Percentiles rank a stretch among this genome's conserved stretches.
phyloP scores from a whole-genome alignment of 1,139 yeast genomes.

The Pichia sp. region DNA sequence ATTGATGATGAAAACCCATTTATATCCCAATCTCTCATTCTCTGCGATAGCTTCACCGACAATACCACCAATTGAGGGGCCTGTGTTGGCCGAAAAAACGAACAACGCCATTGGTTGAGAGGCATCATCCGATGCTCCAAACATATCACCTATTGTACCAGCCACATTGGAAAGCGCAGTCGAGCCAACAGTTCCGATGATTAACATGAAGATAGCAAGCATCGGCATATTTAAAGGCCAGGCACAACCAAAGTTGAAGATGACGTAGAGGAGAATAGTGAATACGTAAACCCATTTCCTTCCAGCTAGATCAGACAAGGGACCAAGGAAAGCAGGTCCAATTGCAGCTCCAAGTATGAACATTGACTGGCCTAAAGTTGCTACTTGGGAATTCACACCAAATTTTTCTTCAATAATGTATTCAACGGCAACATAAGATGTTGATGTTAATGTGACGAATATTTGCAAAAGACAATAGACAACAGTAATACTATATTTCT shows the following conservation, averaged over 20 bases:
- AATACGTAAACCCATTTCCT: constrained; percentile 62
- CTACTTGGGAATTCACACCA: constrained; percentile 23
- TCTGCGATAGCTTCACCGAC: constrained; percentile 27
- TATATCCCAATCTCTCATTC: constrained; percentile 22
- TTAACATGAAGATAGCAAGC: constrained; percentile 28
- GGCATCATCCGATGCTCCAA: constrained; percentile 27
- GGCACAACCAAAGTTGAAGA: constrained; percentile 54
- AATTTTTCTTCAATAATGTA: constrained; percentile 21
- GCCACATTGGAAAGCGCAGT: constrained; percentile 29
- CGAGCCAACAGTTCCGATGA: constrained; percentile 29
- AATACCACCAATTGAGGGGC: constrained; percentile 29
- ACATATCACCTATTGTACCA: constrained; percentile 29
- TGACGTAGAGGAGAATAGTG: constrained; percentile 44
- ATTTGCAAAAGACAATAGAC: constrained; percentile 24
- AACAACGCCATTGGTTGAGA: constrained; percentile 29
- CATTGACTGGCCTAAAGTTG: constrained; percentile 28
- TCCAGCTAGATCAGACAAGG: constrained; percentile 60
- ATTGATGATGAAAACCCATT: constrained; percentile 28
- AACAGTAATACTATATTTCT: constrained; percentile 21
- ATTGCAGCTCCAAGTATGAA: constrained; percentile 36
- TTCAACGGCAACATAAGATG: constrained; percentile 27
- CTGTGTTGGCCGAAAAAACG: constrained; percentile 27
- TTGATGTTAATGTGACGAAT: constrained; percentile 26
- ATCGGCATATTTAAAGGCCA: constrained; percentile 34
- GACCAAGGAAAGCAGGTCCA: constrained; percentile 67